A percentile compares a stretch with the other conserved stretches of the same genome.
These are phyloP conservation scores for Mortierella sp. DNA, from an alignment of 371 early-diverging fungal species.

Conservation along the genomic window DNA sequence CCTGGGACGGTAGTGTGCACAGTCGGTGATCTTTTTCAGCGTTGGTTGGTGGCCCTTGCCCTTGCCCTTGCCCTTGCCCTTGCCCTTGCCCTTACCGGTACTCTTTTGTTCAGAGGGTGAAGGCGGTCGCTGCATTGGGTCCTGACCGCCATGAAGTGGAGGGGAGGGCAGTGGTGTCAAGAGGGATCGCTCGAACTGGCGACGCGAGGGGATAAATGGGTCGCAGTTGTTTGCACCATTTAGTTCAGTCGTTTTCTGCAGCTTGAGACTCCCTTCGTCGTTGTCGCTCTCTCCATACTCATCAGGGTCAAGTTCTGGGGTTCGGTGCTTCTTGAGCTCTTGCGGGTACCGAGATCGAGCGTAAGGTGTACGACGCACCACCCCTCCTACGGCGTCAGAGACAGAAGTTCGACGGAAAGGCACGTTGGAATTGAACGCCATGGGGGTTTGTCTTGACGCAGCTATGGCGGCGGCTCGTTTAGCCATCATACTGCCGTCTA, in stretches of 20 bases:
- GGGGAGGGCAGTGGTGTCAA: not conserved
- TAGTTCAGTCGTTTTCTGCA: not conserved
- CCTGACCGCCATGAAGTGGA: too few species aligned
- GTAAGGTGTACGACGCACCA: not conserved
- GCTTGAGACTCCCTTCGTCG: not conserved
- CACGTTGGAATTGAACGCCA: not conserved
- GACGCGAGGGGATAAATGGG: not conserved
- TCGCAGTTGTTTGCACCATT: not conserved
- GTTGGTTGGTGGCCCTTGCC: not conserved
- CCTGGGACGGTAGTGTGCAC: constrained; percentile 37
- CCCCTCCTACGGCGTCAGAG: not conserved
- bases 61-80: not conserved
- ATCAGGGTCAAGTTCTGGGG: not conserved
- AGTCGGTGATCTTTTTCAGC: constrained; percentile 23
- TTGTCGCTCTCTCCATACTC: not conserved
- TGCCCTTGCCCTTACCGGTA: not conserved
- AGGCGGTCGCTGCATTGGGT: too few species aligned
- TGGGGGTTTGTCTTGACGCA: not conserved
- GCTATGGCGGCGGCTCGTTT: not conserved
- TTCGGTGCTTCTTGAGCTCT: not conserved
- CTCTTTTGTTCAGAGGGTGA: not conserved
- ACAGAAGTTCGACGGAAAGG: not conserved
- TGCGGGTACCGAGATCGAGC: not conserved
- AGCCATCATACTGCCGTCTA: not conserved
- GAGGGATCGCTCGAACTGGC: not conserved